These are phyloP conservation scores for Schrenkiella parvula DNA, from an alignment of 345 rosid species.

Conservation along the genomic window DNA sequence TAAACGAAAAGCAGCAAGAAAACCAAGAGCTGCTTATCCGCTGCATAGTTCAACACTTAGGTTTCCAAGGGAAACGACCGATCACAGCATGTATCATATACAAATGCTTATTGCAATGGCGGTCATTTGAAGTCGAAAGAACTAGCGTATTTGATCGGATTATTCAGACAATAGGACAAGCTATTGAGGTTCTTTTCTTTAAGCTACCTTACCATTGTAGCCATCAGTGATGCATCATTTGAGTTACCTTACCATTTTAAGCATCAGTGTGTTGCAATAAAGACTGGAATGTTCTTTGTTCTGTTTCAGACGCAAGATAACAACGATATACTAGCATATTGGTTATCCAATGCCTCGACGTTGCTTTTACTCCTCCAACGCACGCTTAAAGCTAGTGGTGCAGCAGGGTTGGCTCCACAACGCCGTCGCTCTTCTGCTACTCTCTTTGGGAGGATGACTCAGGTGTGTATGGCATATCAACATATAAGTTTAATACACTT, in stretches of 20 bases:
- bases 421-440: constrained; percentile 88
- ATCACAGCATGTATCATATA: constrained; percentile 87
- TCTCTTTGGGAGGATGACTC: constrained; percentile 93
- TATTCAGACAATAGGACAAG: constrained; percentile 82
- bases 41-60: constrained; percentile 77
- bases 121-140: constrained; percentile 94
- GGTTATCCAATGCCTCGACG: constrained; percentile 92
- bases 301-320: constrained; percentile 66
- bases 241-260: neutral
- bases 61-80: constrained; percentile 75
- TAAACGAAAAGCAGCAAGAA: constrained; percentile 93
- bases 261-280: neutral
- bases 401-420: constrained; percentile 94
- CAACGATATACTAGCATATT: constrained; percentile 69
- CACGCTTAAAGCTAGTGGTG: constrained; percentile 90
- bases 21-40: constrained; percentile 91
- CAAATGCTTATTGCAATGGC: constrained; percentile 88
- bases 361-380: constrained; percentile 82
- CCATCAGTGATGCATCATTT: neutral
- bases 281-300: neutral
- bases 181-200: constrained; percentile 59
- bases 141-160: constrained; percentile 88
- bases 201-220: neutral
- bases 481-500: neutral
- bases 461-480: constrained; percentile 32